phyloP scores from a whole-genome alignment of 495 filamentous ascomycete species.

The Chaetomidium leptoderma region DNA sequence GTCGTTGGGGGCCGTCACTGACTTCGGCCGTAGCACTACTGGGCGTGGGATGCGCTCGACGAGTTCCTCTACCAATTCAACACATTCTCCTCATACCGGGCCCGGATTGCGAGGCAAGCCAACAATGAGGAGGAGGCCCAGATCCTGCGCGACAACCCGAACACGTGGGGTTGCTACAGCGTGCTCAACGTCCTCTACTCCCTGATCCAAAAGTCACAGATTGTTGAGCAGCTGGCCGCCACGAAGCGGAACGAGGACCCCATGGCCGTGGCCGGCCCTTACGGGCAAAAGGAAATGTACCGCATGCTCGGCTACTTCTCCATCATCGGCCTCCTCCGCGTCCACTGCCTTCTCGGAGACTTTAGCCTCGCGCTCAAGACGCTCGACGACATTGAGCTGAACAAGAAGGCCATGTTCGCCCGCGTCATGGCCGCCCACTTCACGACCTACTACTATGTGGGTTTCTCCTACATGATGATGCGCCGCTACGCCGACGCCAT shows the following conservation, averaged over 20 bases:
- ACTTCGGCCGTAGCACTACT: conserved; percentile 74
- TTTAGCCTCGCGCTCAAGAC: conserved; percentile 98
- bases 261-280: conserved; percentile 80
- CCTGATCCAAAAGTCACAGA: conserved; percentile 94
- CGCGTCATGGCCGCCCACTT: conserved; percentile 99
- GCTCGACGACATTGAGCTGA: conserved; percentile 97
- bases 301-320: conserved; percentile 99
- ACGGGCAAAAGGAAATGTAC: conserved; percentile 87
- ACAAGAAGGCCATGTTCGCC: conserved; percentile 99
- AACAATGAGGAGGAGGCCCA: conserved; percentile 84
- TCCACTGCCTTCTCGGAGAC: conserved; percentile 94
- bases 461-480: conserved; percentile 99
- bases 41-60: conserved; percentile 99
- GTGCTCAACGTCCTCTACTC: conserved; percentile 99
- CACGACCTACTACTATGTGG: conserved; percentile 99
- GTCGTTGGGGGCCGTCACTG: too few species aligned
- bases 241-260: conserved; percentile 93
- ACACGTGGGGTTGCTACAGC: conserved; percentile 99
- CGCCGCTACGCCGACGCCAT: conserved; percentile 97
- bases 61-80: conserved; percentile 99
- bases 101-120: conserved; percentile 78
- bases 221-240: conserved; percentile 90
- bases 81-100: conserved; percentile 94
- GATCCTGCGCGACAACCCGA: conserved; percentile 90
- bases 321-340: conserved; percentile 92